These are phyloP conservation scores for Tricladium varicosporioides DNA, from an alignment of 2,329 filamentous ascomycete species.

Conservation along the genomic window DNA sequence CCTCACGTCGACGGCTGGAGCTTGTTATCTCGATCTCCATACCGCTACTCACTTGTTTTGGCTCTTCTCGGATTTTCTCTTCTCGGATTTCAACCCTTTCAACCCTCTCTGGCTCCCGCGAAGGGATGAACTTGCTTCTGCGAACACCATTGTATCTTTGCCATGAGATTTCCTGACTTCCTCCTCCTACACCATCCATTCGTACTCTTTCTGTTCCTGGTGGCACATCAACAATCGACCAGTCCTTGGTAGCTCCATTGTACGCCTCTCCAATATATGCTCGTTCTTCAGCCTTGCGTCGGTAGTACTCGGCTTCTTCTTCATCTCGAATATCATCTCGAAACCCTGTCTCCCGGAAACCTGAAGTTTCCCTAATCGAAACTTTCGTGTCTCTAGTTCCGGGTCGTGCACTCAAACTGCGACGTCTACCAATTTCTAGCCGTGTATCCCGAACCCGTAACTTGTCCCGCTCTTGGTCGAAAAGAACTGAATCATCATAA, in stretches of 20 bases:
- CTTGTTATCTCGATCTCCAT: slow-evolving; percentile 31
- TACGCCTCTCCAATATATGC: slow-evolving; percentile 71
- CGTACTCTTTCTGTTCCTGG: slow-evolving; percentile 79
- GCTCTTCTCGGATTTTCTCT: slow-evolving; percentile 8
- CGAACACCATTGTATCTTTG: slow-evolving; percentile 76
- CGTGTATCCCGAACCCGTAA: slow-evolving; percentile 37
- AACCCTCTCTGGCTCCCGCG: slow-evolving; percentile 46
- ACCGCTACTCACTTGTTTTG: slow-evolving; percentile 19
- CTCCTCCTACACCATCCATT: slow-evolving; percentile 77
- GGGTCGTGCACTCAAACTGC: slow-evolving; percentile 30
- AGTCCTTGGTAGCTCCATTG: slow-evolving; percentile 71
- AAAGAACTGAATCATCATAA: slow-evolving; percentile 65
- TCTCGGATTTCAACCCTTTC: slow-evolving; percentile 2
- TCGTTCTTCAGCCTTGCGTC: slow-evolving; percentile 66
- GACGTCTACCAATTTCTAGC: slow-evolving; percentile 25
- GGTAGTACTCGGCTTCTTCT: slow-evolving; percentile 60
- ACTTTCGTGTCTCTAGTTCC: slow-evolving; percentile 21
- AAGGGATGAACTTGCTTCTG: slow-evolving; percentile 70
- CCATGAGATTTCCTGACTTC: slow-evolving; percentile 75
- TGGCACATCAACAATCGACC: slow-evolving; percentile 81
- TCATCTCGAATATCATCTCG: slow-evolving; percentile 27
- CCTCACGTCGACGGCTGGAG: slow-evolving; percentile 17
- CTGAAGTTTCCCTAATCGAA: slow-evolving; percentile 21
- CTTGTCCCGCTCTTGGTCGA: slow-evolving; percentile 44
- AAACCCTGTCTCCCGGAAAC: background rate